Evolutionary conservation across 192 early-diverging fungal species (phyloP), one percentile per base, ranked within the genome.

Genomic region (Entomortierella chlamydospora): DNA sequence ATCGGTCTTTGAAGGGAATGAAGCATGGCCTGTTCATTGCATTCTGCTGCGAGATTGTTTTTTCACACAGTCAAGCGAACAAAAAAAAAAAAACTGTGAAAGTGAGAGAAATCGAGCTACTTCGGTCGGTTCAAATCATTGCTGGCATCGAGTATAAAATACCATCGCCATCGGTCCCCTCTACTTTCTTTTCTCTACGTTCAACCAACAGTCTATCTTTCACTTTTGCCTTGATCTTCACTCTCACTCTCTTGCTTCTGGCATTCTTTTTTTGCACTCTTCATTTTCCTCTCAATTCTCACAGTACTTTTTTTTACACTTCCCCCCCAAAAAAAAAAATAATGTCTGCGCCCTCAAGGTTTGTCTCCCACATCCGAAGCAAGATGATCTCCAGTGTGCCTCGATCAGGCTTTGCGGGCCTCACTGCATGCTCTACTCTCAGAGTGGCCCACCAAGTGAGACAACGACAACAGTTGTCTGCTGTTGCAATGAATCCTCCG

Each of bases 321-420:
- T 43, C 23, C 17, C 50, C 37, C 34, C 47, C 22, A 30, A 25
- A 65, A 33, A 50, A 74, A 37, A 58, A 64, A 57, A 72, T n/a
- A 31, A 62, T 69, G 67, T 64, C 66, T 22, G n/a, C 58, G 9
- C 20, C 73, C 29, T 18, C 73, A 78, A 78, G 61, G 56, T 52
- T 78, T 31, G 52, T 37, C 47, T 29, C 55, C 26, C 73, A 70
- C 33, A 51, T 64, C 53, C 54, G 63, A 47, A 50, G 58, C 57
- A 60, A 55, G 51, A 33, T 52, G 22, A 25, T 74, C n/a, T 66
- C 57, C 15, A 61, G 50, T 26, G 41, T 62, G 28, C 50, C 58
- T 41, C 60, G 69, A 51, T 69, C 73, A n/a, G 56, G 23, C 28
- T 17, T 34, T 52, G 49, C 55, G 4, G 49, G 66, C 55, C 45